Evolutionary conservation across 257 asterid genomes (phyloP).

Genomic region (Agastache rugosa): DNA sequence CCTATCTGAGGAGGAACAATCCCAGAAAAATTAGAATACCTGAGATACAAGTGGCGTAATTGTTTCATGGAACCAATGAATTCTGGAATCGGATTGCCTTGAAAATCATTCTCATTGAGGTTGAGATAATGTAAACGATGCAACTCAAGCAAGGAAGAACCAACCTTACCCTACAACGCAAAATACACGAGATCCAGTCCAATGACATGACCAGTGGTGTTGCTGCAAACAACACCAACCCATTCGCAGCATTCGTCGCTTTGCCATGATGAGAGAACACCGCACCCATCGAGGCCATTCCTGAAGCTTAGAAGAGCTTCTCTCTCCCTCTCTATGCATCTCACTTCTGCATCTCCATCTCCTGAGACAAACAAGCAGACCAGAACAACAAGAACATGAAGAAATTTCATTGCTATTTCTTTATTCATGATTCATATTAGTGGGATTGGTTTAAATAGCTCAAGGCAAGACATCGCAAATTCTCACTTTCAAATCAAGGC

Average conservation of each 20-base stretch:
- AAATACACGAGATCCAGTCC: background rate
- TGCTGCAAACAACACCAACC: background rate
- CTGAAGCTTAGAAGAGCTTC: slow-evolving; percentile 6
- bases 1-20: too few relatives aligned
- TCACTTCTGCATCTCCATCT: too few relatives aligned
- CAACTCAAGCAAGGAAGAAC: slow-evolving; percentile 8
- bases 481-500: too few relatives aligned
- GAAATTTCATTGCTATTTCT: too few relatives aligned
- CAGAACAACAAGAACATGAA: too few relatives aligned
- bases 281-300: background rate
- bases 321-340: slow-evolving; percentile 7
- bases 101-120: background rate
- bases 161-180: background rate
- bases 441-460: too few relatives aligned
- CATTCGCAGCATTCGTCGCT: background rate
- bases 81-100: background rate
- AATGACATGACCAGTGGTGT: background rate
- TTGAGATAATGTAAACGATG: background rate
- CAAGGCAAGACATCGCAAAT: background rate
- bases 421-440: too few relatives aligned
- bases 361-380: too few relatives aligned
- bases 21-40: slow-evolving; percentile 33
- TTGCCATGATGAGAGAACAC: background rate
- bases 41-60: too few relatives aligned
- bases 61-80: too few relatives aligned